Evolutionary conservation across 345 rosid genomes (phyloP), one percentile per base, ranked within the genome.

Genomic region (Aquilaria sinensis): DNA sequence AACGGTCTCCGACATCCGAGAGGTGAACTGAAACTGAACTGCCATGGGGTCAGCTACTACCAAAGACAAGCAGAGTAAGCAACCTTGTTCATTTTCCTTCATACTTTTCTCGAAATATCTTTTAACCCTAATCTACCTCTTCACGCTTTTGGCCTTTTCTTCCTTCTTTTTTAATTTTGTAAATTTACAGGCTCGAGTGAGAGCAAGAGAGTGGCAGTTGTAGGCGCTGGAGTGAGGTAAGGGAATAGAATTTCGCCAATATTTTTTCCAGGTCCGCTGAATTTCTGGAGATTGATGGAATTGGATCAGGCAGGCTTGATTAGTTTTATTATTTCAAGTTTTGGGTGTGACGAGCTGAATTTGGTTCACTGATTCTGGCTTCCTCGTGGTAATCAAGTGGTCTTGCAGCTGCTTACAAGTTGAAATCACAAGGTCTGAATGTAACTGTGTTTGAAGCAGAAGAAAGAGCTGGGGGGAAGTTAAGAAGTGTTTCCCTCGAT

Each of bases 181-280:
- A 76, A 70, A 84, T 41, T 37, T 37, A 2, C 5, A 37, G 43
- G 43, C 43, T 37, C 43, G 43, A 37, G 8, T 37, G 8, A 9
- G 43, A 75, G 74, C 2, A 84, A 72, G 65, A 85, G 79, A 66
- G 86, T 90, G 10, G 97, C 96, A 60, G 90, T 90, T 37, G 78
- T 90, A 31, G 97, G 96, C 55, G 92, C 88, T 23, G 97, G 97
- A 16, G 90, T 88, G n/a, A 88, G 97, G 97, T 85, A 70, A 56
- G 47, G 13, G 29, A 32, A 11, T 23, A 14, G 47, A 53, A 53
- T 53, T 53, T 12, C 55, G 65, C 15, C 51, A 51, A 53, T 54
- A 31, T 51, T 67, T 14, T 48, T 66, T 11, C 56, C 15, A 30
- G 34, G 31, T 61, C 47, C 60, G 31, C 45, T 51, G 54, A 34